These are phyloP conservation scores for Alternaria sp. DNA, from an alignment of 2,329 filamentous ascomycete species.

Conservation along the genomic window DNA sequence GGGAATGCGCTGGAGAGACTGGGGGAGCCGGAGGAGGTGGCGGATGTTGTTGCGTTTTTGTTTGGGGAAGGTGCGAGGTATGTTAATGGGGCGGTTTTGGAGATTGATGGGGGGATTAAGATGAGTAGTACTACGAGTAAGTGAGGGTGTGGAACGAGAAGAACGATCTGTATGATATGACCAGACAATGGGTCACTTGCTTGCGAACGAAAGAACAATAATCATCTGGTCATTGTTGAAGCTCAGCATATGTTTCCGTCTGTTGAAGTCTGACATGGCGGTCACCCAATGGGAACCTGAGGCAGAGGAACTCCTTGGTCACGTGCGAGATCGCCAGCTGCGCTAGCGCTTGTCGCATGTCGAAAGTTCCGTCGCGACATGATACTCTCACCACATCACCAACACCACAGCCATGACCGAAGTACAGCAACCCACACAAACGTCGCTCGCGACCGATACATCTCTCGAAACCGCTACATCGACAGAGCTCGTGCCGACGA, in stretches of 20 bases:
- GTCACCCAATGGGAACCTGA: not conserved
- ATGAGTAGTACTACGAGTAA: constrained; percentile 37
- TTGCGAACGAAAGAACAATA: not conserved
- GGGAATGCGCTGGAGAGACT: constrained; percentile 53
- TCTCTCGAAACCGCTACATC: constrained; percentile 31
- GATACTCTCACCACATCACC: not conserved
- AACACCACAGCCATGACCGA: constrained; percentile 36
- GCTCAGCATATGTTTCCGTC: not conserved
- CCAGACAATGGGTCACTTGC: rapidly evolving
- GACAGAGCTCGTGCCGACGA: constrained; percentile 33
- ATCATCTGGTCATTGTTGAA: not conserved
- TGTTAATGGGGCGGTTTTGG: constrained; percentile 57
- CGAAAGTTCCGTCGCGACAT: constrained; percentile 26
- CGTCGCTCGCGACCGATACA: constrained; percentile 27
- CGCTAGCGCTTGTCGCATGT: constrained; percentile 16
- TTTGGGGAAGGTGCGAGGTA: constrained; percentile 55
- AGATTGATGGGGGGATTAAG: constrained; percentile 56
- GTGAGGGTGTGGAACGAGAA: constrained; percentile 2
- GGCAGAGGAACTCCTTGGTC: constrained; percentile 55
- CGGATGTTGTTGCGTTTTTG: constrained; percentile 59
- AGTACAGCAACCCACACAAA: constrained; percentile 33
- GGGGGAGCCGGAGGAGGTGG: constrained; percentile 57
- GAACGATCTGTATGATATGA: not conserved
- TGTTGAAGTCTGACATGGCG: not conserved
- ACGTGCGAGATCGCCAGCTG: constrained; percentile 18